Evolutionary conservation across 2,329 filamentous ascomycete genomes (phyloP).

Genomic region (Trichoderma oligosporum): DNA sequence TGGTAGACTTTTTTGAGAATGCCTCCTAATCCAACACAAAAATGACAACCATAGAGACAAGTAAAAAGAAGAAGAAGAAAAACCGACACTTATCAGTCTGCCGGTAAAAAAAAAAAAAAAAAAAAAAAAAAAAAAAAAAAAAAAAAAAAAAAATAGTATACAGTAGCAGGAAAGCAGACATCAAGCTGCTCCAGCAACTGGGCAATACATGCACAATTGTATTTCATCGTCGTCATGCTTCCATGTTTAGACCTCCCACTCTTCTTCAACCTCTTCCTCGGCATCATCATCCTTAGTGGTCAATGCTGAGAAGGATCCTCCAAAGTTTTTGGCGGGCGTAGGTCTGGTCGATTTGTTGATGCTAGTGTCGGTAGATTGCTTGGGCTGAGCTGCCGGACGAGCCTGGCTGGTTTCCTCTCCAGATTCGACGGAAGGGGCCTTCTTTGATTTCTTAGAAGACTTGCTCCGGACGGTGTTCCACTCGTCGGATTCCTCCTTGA

Average conservation of each 20-base stretch:
- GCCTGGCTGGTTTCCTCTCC: constrained; percentile 33
- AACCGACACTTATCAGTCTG: no score
- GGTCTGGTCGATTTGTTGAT: constrained; percentile 32
- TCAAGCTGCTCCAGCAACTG: constrained; percentile 11
- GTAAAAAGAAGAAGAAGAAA: no score
- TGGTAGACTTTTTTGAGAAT: background rate
- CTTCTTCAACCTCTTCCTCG: constrained; percentile 43
- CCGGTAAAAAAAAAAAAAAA: no score
- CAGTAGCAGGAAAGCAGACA: background rate
- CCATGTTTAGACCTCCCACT: constrained; percentile 49
- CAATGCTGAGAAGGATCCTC: constrained; percentile 49
- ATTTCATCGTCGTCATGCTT: background rate
- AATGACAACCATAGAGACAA: background rate
- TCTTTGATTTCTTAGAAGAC: constrained; percentile 42
- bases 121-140: background rate
- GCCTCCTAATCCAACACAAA: constrained; percentile 4
- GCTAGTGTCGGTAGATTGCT: constrained; percentile 28
- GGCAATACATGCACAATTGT: background rate
- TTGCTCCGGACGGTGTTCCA: constrained; percentile 58
- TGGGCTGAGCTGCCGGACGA: constrained; percentile 31
- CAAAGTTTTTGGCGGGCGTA: constrained; percentile 36
- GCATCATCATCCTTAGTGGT: constrained; percentile 39
- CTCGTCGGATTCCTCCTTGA: constrained; percentile 49
- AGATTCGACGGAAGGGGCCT: constrained; percentile 35
- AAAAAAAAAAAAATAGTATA: constrained; percentile 1